Evolutionary conservation across 108 stramenopile genomes (phyloP).

Genomic region (Skeletonema potamos): DNA sequence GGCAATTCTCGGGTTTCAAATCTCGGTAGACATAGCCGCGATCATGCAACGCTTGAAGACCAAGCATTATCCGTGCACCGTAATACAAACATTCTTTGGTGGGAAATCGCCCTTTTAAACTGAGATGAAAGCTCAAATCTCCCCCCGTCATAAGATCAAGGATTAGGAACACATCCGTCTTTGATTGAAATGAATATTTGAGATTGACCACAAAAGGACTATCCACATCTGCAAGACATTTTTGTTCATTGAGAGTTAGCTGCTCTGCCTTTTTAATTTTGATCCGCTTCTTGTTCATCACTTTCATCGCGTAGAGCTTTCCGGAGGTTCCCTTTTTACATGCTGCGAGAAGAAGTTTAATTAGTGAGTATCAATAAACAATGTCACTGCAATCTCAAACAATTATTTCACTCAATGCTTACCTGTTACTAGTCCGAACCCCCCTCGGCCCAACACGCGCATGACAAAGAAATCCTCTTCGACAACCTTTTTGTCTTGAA

Average conservation of each 20-base stretch:
- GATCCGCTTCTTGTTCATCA: conserved; percentile 95
- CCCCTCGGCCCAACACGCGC: conserved; percentile 91
- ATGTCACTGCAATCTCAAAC: neutral
- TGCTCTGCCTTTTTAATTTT: conserved; percentile 91
- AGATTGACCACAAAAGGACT: conserved; percentile 95
- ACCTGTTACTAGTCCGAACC: conserved; percentile 94
- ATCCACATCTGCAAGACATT: conserved; percentile 79
- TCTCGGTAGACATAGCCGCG: conserved; percentile 87
- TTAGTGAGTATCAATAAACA: neutral
- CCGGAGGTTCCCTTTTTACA: conserved; percentile 95
- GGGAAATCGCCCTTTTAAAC: conserved; percentile 76
- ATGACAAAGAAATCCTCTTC: conserved; percentile 94
- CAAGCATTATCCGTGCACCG: conserved; percentile 91
- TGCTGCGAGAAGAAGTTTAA: conserved; percentile 42
- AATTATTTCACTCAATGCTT: conserved; percentile 17
- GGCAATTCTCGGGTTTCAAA: conserved; percentile 95
- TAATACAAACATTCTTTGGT: conserved; percentile 83
- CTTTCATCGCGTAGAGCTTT: conserved; percentile 97
- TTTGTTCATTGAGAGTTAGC: conserved; percentile 89
- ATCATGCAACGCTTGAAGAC: conserved; percentile 89
- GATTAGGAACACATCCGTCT: conserved; percentile 89
- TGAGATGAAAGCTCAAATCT: conserved; percentile 84
- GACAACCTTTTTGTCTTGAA: conserved; percentile 68
- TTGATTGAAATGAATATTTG: conserved; percentile 93
- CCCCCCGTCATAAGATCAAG: conserved; percentile 98